Evolutionary conservation across 1,139 yeast species (phyloP).

Genomic region (Taphrina populina): DNA sequence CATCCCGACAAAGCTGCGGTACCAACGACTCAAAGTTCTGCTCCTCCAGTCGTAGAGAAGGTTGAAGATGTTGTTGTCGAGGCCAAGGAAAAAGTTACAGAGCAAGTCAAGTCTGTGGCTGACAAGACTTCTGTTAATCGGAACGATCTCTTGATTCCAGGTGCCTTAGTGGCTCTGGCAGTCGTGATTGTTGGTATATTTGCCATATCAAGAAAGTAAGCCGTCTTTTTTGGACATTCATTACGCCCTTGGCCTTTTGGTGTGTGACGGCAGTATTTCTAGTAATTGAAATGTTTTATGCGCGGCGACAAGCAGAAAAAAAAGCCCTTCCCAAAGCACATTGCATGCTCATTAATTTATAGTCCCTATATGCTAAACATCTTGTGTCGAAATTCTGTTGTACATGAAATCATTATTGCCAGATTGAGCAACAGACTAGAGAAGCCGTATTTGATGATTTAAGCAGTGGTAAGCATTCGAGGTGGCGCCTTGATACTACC

Average conservation of each 20-base stretch:
- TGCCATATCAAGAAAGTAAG: slow-evolving; percentile 44
- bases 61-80: slow-evolving; percentile 33
- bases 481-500: slow-evolving; percentile 8
- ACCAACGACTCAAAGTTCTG: slow-evolving; percentile 35
- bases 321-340: too few species aligned
- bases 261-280: too few species aligned
- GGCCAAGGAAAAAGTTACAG: slow-evolving; percentile 24
- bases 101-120: slow-evolving; percentile 3
- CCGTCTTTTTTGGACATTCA: not conserved
- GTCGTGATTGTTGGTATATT: slow-evolving; percentile 59
- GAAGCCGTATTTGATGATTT: too few species aligned
- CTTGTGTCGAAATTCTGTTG: too few species aligned
- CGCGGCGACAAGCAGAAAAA: too few species aligned
- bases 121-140: slow-evolving; percentile 47
- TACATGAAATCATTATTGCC: too few species aligned
- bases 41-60: slow-evolving; percentile 24
- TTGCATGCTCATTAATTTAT: too few species aligned
- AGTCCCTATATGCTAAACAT: too few species aligned
- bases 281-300: too few species aligned
- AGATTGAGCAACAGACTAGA: too few species aligned
- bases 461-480: too few species aligned
- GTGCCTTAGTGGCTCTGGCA: slow-evolving; percentile 62
- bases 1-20: slow-evolving; percentile 55
- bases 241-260: too few species aligned
- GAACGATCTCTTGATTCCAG: slow-evolving; percentile 62